Evolutionary conservation across 768 basidiomycete genomes (phyloP).

Genomic region (Pleurotus cornucopiae): DNA sequence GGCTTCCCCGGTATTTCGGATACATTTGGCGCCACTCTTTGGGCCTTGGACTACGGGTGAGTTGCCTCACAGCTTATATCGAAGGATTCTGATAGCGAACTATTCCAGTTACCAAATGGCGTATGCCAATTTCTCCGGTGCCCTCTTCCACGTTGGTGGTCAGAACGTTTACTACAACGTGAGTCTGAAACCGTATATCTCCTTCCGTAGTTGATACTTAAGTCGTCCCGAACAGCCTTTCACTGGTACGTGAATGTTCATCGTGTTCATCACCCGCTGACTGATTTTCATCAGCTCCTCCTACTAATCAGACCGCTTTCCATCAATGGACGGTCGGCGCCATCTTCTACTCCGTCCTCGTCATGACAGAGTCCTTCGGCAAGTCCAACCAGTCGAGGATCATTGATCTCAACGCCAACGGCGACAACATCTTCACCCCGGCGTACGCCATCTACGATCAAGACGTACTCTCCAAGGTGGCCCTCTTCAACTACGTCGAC

Average conservation of each 20-base stretch:
- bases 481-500: constrained; percentile 68
- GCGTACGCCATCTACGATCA: constrained; percentile 74
- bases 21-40: constrained; percentile 59
- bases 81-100: not conserved
- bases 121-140: constrained; percentile 46
- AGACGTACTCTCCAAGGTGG: constrained; percentile 54
- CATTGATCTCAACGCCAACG: constrained; percentile 55
- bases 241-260: constrained; percentile 40
- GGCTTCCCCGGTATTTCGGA: constrained; percentile 63
- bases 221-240: constrained; percentile 47
- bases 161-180: constrained; percentile 66
- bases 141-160: constrained; percentile 55
- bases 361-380: constrained; percentile 67
- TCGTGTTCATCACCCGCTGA: not conserved
- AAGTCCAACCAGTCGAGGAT: constrained; percentile 57
- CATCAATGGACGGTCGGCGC: constrained; percentile 76
- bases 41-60: constrained; percentile 53
- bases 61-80: not conserved
- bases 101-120: constrained; percentile 46
- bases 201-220: constrained; percentile 30
- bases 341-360: constrained; percentile 70
- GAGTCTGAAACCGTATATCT: constrained; percentile 8
- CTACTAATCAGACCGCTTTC: constrained; percentile 53
- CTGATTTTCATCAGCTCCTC: constrained; percentile 35
- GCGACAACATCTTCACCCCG: constrained; percentile 52